These are phyloP conservation scores for Datura wrightii DNA, from an alignment of 257 asterid species.

Conservation along the genomic window DNA sequence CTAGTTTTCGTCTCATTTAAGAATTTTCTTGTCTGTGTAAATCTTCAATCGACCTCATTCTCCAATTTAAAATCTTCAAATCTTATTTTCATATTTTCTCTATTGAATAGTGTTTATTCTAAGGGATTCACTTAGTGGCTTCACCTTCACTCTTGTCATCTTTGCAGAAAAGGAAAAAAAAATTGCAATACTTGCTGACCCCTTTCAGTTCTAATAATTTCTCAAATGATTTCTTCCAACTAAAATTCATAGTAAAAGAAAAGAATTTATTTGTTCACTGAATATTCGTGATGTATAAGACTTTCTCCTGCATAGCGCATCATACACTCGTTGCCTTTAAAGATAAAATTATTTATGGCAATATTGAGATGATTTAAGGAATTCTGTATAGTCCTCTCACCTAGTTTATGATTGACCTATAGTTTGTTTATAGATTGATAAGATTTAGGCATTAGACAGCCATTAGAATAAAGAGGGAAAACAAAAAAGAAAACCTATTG, in stretches of 20 bases:
- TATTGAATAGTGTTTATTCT: neutral
- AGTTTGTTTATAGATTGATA: neutral
- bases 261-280: neutral
- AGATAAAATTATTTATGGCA: neutral
- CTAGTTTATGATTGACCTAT: neutral
- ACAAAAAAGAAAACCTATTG: neutral
- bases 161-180: too few relatives aligned
- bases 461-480: neutral
- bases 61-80: neutral
- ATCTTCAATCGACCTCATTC: neutral
- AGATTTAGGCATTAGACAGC: neutral
- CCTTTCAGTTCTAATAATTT: neutral
- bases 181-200: neutral
- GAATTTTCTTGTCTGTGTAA: too few relatives aligned
- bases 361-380: constrained; percentile 4
- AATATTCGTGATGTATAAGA: neutral
- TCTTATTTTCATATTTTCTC: neutral
- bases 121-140: neutral
- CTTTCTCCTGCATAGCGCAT: neutral
- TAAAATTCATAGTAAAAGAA: neutral
- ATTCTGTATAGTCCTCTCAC: neutral
- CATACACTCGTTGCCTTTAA: neutral
- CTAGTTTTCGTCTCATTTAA: neutral
- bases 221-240: neutral
- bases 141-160: neutral